phyloP scores from a whole-genome alignment of 2,329 filamentous ascomycete genomes.

The Furcasterigmium sp. region DNA sequence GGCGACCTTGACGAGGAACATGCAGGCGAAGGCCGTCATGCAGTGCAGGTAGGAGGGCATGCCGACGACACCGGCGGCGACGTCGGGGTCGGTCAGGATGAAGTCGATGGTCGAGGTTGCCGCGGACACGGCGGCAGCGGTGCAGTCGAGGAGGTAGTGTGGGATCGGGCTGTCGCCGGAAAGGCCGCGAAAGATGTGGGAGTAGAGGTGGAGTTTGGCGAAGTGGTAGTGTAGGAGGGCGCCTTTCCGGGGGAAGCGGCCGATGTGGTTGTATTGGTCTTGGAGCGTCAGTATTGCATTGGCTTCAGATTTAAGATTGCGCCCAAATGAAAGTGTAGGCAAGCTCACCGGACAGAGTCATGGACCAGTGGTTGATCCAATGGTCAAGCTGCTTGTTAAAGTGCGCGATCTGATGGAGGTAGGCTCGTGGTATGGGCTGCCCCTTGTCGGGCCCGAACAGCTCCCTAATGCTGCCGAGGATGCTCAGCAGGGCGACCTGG shows the following conservation, averaged over 20 bases:
- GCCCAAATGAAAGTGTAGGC: background rate
- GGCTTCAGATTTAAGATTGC: background rate
- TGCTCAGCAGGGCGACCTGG: conserved; percentile 52
- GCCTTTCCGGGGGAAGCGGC: conserved; percentile 32
- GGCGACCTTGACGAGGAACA: conserved; percentile 44
- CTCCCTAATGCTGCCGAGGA: conserved; percentile 49
- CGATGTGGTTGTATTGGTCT: conserved; percentile 33
- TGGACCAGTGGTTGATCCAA: conserved; percentile 30
- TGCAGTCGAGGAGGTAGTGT: conserved; percentile 26
- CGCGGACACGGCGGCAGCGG: conserved; percentile 25
- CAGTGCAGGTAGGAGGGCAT: conserved; percentile 47
- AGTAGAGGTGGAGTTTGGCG: conserved; percentile 35
- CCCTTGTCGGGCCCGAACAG: conserved; percentile 51
- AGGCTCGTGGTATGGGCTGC: conserved; percentile 42
- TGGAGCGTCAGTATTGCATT: conserved; percentile 13
- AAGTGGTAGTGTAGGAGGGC: conserved; percentile 35
- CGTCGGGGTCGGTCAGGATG: conserved; percentile 34
- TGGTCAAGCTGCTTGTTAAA: conserved; percentile 27
- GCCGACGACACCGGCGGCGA: conserved; percentile 32
- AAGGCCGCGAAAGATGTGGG: conserved; percentile 33
- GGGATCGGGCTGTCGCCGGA: conserved; percentile 25
- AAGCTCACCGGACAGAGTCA: conserved; percentile 19
- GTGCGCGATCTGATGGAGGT: conserved; percentile 39
- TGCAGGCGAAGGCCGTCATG: conserved; percentile 48
- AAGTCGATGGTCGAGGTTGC: conserved; percentile 38